Evolutionary conservation across 2,329 filamentous ascomycete species (phyloP).

Genomic region (Didymella keratinophila): DNA sequence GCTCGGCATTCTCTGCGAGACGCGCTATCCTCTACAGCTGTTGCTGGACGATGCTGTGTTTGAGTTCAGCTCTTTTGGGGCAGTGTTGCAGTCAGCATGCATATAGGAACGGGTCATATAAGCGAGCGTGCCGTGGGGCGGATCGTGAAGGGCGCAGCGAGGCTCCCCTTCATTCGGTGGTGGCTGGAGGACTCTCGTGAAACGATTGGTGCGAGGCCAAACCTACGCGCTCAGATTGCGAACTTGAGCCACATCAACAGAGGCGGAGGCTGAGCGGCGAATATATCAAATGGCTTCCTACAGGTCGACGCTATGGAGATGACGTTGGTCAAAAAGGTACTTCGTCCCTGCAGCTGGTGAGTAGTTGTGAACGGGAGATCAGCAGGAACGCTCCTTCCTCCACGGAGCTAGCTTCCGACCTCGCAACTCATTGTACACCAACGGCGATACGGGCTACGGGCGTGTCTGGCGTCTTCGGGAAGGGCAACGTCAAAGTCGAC

Average conservation of each 20-base stretch:
- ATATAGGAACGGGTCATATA: not conserved
- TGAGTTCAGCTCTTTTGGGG: not conserved
- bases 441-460: slow-evolving; percentile 10
- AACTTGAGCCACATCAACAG: too few species aligned
- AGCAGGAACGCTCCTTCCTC: slow-evolving; percentile 1
- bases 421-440: not conserved
- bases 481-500: not conserved
- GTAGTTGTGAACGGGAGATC: slow-evolving; percentile 6
- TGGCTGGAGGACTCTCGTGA: too few species aligned
- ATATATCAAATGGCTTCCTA: not conserved
- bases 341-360: not conserved
- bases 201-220: too few species aligned
- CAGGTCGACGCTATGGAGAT: not conserved
- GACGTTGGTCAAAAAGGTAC: slow-evolving; percentile 7
- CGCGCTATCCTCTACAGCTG: too few species aligned
- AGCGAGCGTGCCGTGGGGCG: too few species aligned
- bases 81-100: not conserved
- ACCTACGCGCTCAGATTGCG: too few species aligned
- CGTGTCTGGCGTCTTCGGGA: slow-evolving; percentile 14
- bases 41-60: too few species aligned
- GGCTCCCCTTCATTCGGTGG: too few species aligned
- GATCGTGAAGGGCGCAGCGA: too few species aligned
- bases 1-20: too few species aligned
- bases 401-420: not conserved
- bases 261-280: not conserved